Evolutionary conservation across 768 basidiomycete genomes (phyloP).

Genomic region (Roridomyces roridus): DNA sequence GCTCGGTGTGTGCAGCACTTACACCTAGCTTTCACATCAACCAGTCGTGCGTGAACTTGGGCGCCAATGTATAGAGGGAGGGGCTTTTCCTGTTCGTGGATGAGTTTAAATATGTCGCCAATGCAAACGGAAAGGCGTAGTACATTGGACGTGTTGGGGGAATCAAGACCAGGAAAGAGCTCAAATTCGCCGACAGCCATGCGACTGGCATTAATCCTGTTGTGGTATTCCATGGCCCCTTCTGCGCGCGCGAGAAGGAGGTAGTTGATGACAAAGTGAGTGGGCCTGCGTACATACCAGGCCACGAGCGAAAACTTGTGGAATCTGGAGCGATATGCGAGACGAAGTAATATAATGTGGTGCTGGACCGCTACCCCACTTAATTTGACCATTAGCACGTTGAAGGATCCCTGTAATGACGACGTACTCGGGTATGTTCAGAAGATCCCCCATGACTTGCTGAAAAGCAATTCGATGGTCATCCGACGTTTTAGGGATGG

Average conservation of each 20-base stretch:
- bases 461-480: slow-evolving; percentile 4
- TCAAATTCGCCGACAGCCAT: neutral
- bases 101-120: slow-evolving; percentile 1
- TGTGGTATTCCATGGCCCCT: slow-evolving; percentile 1
- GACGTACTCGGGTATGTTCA: slow-evolving; percentile 6
- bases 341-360: slow-evolving; percentile 10
- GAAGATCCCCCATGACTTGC: slow-evolving; percentile 13
- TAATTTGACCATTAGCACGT: neutral
- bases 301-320: neutral
- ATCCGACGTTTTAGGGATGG: slow-evolving; percentile 8
- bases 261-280: slow-evolving; percentile 9
- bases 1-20: slow-evolving; percentile 7
- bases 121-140: too few relatives aligned
- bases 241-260: slow-evolving; percentile 9
- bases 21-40: slow-evolving; percentile 10
- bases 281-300: slow-evolving; percentile 2
- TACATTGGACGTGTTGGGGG: neutral
- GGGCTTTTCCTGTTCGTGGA: neutral
- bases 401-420: too few relatives aligned
- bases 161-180: too few relatives aligned
- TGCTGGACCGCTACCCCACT: neutral
- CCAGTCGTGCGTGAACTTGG: slow-evolving; percentile 8
- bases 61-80: slow-evolving; percentile 18
- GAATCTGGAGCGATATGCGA: slow-evolving; percentile 16
- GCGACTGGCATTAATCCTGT: too few relatives aligned